Conservation (phyloP, 768 basidiomycete species). For the Mrakia gelida region DNA sequence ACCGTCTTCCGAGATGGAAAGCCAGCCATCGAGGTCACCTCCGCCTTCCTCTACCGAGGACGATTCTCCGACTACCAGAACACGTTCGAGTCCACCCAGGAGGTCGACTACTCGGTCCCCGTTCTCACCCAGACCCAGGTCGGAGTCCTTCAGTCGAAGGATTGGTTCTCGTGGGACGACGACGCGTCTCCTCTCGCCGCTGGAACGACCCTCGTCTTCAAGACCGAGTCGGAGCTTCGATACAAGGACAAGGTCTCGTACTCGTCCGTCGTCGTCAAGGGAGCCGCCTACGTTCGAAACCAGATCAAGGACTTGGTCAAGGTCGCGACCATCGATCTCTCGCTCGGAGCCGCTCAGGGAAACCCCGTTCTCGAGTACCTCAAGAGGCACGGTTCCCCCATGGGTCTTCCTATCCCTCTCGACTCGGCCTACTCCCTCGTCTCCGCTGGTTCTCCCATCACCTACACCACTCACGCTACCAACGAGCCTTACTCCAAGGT, state of each 20-base stretch:
- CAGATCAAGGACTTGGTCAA: slow-evolving; percentile 82
- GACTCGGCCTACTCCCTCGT: slow-evolving; percentile 83
- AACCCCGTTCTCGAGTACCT: slow-evolving; percentile 92
- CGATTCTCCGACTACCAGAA: slow-evolving; percentile 89
- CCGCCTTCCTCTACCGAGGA: slow-evolving; percentile 95
- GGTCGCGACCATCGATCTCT: slow-evolving; percentile 81
- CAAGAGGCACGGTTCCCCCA: slow-evolving; percentile 77
- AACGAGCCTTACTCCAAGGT: slow-evolving; percentile 94
- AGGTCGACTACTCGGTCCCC: slow-evolving; percentile 79
- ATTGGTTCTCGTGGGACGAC: slow-evolving; percentile 97
- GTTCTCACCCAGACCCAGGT: slow-evolving; percentile 71
- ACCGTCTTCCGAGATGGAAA: slow-evolving; percentile 69
- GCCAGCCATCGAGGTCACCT: slow-evolving; percentile 86
- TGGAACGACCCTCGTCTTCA: slow-evolving; percentile 84
- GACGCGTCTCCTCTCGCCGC: slow-evolving; percentile 68
- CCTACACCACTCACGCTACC: slow-evolving; percentile 77
- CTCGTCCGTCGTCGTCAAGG: slow-evolving; percentile 71
- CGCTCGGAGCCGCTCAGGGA: slow-evolving; percentile 79
- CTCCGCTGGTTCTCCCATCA: slow-evolving; percentile 55
- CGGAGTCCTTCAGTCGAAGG: slow-evolving; percentile 88
- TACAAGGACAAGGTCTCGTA: slow-evolving; percentile 89
- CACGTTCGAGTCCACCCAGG: slow-evolving; percentile 88
- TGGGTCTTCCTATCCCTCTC: slow-evolving; percentile 72
- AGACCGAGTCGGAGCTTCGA: slow-evolving; percentile 73
- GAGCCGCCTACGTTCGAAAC: slow-evolving; percentile 80